phyloP scores from a whole-genome alignment of 108 stramenopile species.

The Cafeteria roenbergensis region DNA sequence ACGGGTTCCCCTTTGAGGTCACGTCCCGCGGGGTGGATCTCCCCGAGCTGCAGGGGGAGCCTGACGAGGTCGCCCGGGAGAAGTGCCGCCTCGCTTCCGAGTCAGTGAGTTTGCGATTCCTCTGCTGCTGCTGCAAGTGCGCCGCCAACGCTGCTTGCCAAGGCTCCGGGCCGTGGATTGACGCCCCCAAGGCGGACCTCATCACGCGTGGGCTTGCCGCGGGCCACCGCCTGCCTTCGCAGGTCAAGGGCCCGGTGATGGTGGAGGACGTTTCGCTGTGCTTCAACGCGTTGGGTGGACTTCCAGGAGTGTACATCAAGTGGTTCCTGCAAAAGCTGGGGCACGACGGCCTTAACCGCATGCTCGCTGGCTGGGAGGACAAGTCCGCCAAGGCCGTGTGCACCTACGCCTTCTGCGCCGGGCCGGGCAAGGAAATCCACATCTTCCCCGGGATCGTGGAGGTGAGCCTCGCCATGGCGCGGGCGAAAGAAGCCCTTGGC shows the following conservation, averaged over 20 bases:
- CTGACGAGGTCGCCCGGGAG: conserved; percentile 74
- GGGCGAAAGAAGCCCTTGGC: background rate
- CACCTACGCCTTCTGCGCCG: conserved; percentile 71
- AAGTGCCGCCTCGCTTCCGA: conserved; percentile 77
- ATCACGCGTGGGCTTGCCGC: background rate
- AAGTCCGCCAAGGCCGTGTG: conserved; percentile 86
- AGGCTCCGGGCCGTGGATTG: background rate
- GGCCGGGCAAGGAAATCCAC: conserved; percentile 65
- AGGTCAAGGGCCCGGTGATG: conserved; percentile 69
- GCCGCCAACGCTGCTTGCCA: background rate
- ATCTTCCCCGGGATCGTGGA: conserved; percentile 42
- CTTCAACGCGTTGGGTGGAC: conserved; percentile 78
- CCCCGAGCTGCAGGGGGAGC: conserved; percentile 86
- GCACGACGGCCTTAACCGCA: conserved; percentile 71
- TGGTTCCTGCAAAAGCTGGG: conserved; percentile 89
- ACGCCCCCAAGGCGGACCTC: background rate
- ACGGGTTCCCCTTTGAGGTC: conserved; percentile 55
- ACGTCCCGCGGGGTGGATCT: conserved; percentile 68
- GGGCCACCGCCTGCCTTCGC: background rate
- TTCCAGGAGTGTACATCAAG: conserved; percentile 94
- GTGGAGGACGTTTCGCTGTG: conserved; percentile 90
- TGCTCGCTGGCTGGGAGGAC: conserved; percentile 69
- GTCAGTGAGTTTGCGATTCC: conserved; percentile 11
- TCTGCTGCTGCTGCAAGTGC: too few relatives aligned
- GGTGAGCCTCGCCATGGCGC: background rate